A percentile compares a stretch with the other conserved stretches of the same genome.
Conservation (phyloP, 805 yeast genomes). For the Priceomyces fermenticarens region DNA sequence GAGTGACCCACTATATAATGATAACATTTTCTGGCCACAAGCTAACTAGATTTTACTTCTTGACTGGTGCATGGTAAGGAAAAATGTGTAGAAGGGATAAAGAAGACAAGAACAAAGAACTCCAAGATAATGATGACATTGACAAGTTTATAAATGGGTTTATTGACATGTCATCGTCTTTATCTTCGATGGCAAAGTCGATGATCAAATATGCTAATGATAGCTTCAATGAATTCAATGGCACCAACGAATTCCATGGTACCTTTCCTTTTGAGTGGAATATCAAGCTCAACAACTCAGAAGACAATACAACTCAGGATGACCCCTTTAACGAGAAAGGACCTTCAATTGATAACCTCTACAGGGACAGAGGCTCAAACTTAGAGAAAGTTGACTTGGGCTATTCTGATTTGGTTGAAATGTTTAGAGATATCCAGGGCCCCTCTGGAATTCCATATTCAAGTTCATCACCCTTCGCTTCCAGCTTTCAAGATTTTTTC, state of each 20-base stretch:
- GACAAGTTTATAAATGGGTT: conserved; percentile 22
- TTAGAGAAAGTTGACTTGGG: not conserved
- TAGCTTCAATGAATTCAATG: conserved; percentile 20
- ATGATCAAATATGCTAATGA: conserved; percentile 21
- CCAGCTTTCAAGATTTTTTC: conserved; percentile 10
- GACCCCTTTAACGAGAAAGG: conserved; percentile 2
- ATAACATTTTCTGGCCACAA: no score
- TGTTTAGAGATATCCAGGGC: conserved; percentile 1
- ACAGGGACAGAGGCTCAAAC: conserved; percentile 14
- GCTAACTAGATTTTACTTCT: no score
- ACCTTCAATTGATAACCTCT: conserved; percentile 14
- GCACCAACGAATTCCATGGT: conserved; percentile 16
- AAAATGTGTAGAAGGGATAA: conserved; percentile 4
- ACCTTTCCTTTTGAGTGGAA: conserved; percentile 15
- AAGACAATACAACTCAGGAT: conserved; percentile 2
- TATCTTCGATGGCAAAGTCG: conserved; percentile 24
- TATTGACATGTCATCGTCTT: conserved; percentile 20
- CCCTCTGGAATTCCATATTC: conserved; percentile 4
- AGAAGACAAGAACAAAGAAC: conserved; percentile 3
- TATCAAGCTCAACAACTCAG: conserved; percentile 5
- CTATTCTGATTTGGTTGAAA: conserved; percentile 5
- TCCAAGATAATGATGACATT: conserved; percentile 16
- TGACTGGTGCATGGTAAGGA: no score
- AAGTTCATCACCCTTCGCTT: no score
- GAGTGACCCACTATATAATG: no score